Percentiles rank a stretch among this genome's conserved stretches.
phyloP scores from a whole-genome alignment of 2,329 filamentous ascomycete genomes.

The Coniochaeta ligniaria region DNA sequence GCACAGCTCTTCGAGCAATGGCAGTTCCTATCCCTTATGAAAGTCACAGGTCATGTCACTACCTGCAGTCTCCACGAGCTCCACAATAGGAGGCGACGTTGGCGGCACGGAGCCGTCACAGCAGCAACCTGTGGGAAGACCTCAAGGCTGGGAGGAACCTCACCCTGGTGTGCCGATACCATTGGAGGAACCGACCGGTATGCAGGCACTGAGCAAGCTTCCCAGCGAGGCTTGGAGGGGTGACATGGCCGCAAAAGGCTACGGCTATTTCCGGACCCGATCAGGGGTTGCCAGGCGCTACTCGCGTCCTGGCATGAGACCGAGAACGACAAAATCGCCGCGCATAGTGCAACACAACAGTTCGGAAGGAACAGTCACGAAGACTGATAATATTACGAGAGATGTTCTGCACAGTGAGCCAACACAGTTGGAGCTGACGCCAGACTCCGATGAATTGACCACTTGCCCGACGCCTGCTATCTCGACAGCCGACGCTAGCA shows the following conservation, averaged over 20 bases:
- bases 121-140: conserved; percentile 9
- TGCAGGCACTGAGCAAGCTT: conserved; percentile 6
- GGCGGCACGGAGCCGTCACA: conserved; percentile 13
- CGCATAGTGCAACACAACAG: not conserved
- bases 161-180: conserved; percentile 34
- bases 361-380: not conserved
- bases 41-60: conserved; percentile 49
- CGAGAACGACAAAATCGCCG: conserved; percentile 1
- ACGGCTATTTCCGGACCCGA: conserved; percentile 13
- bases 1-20: conserved; percentile 25
- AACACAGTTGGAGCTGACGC: not conserved
- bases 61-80: conserved; percentile 25
- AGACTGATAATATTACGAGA: not conserved
- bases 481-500: not conserved
- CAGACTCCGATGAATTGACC: not conserved
- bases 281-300: conserved; percentile 5
- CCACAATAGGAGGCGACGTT: conserved; percentile 6
- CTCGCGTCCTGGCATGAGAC: not conserved
- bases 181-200: conserved; percentile 15
- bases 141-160: conserved; percentile 33
- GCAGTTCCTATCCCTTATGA: conserved; percentile 40
- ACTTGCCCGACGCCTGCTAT: not conserved
- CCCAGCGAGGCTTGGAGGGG: conserved; percentile 18
- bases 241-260: conserved; percentile 43
- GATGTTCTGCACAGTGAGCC: not conserved